Base-by-base conservation (phyloP, 2,329 filamentous ascomycete species). In the Fusarium sp. region DNA sequence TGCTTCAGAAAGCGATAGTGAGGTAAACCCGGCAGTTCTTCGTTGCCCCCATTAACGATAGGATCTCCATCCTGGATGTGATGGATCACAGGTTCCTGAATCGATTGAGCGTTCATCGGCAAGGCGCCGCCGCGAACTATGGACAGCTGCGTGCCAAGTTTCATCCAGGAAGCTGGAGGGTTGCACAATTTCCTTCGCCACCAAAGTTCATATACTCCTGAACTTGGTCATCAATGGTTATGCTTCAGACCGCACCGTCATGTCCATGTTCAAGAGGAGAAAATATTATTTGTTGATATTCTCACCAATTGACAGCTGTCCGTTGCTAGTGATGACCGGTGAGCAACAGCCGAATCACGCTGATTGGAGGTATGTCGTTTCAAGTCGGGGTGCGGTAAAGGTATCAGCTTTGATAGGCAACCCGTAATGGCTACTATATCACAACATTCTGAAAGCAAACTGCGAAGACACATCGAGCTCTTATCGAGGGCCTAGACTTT, bases 101-200 rank as follows among this genome's bases (percentile, higher is more conserved):
- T 52, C 58, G 29, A 46, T 49, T 20, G 12, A 44, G 57, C 27
- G 47, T 66, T 54, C 58, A 44, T 62, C 65, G 56, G 59, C 53
- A 71, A 67, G 57, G 52, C 61, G 53, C 67, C 64, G 47, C 67
- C 68, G 68, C 65, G 72, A 76, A 72, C 62, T 65, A 50, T 69
- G 74, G 65, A 50, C 63, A 60, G 63, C 58, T 67, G 66, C 68
- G 68, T 68, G 46, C 47, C 63, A 62, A 59, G 63, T 72, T 72
- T 73, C 71, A 72, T 71, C 52, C 58, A 58, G 62, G 62, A 56
- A 69, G 59, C 60, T 47, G 61, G 47, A 22, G 49, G 54, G 73
- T 72, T 18, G 46, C 65, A 76, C 75, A 65, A 18, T 36, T 62
- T 45, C 62, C 41, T 54, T 73, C 55, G 47, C 53, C 61, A 64